Evolutionary conservation across 1,284 basidiomycete species (phyloP), one percentile per base, ranked within the genome.

Genomic region (Boletus semigastroideus): DNA sequence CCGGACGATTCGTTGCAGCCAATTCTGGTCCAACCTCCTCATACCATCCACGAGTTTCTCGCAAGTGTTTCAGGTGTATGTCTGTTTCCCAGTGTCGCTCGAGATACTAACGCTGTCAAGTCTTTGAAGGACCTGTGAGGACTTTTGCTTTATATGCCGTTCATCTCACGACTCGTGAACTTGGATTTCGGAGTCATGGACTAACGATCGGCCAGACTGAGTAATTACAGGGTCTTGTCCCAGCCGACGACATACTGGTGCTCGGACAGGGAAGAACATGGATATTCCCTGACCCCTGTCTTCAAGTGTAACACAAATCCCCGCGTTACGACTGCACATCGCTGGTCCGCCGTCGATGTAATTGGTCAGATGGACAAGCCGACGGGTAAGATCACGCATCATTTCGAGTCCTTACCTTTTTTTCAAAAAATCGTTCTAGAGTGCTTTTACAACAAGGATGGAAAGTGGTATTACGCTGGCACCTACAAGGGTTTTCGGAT

Each of bases 381-480:
- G 1, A 87, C 83, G 48, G 87, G 87, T 82, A 57, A 56, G 70
- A 47, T 31, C 37, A 31, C 13, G 40, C 11, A 16, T 36, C 36
- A 5, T 34, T 31, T 10, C 11, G n/a, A 30, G 19, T n/a, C 9
- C 19, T 22, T 17, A 14, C 14, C 57, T 64, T 5, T 64, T 5
- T 13, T 9, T 11, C 31, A 42, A 65, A 17, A 8, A 31, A 17
- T 36, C 37, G 19, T 11, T 36, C 39, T 54, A 89, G 87, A 89
- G 62, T 90, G 85, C 57, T 89, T 90, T 66, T 90, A 82, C 59
- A 84, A 83, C 65, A 87, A 82, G 63, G 84, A 87, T 50, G 84
- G 84, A 13, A 79, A 80, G 55, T 90, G 86, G 86, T 89, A 90
- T 64, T 90, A 90, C 54, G 87, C 87, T 14, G 87, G 87, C n/a